Percentiles rank a stretch among this genome's conserved stretches.
These are phyloP conservation scores for Leccinum truebloodii DNA, from an alignment of 768 basidiomycete species.

Conservation along the genomic window DNA sequence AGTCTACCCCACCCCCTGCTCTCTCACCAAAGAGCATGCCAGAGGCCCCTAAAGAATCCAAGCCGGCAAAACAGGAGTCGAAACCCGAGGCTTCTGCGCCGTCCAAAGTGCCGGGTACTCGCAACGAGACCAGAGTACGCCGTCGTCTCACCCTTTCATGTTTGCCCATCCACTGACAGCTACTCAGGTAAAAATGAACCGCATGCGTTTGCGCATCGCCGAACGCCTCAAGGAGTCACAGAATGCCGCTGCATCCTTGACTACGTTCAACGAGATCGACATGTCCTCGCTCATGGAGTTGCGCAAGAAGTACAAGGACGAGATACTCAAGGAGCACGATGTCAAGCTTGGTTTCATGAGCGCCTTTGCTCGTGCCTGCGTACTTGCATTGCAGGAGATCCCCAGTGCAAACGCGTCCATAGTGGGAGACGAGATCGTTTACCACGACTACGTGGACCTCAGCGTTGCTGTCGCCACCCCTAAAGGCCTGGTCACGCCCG, in stretches of 20 bases:
- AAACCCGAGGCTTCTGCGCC: slow-evolving; percentile 33
- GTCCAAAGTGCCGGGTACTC: slow-evolving; percentile 47
- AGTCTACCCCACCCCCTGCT: slow-evolving; percentile 46
- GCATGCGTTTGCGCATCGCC: slow-evolving; percentile 96
- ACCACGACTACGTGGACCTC: slow-evolving; percentile 89
- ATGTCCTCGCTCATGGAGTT: slow-evolving; percentile 95
- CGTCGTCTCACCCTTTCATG: not conserved
- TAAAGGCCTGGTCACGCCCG: slow-evolving; percentile 95
- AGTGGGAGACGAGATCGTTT: slow-evolving; percentile 92
- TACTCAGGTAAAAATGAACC: slow-evolving; percentile 91
- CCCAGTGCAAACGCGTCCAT: slow-evolving; percentile 94
- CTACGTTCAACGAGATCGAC: slow-evolving; percentile 99
- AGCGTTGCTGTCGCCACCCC: slow-evolving; percentile 97
- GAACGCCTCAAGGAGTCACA: slow-evolving; percentile 98
- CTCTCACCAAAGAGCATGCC: slow-evolving; percentile 38
- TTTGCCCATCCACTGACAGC: slow-evolving; percentile 1
- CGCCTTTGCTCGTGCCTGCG: slow-evolving; percentile 87
- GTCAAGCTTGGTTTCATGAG: slow-evolving; percentile 99
- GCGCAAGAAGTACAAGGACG: slow-evolving; percentile 93
- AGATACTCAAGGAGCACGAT: slow-evolving; percentile 85
- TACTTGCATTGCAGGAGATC: slow-evolving; percentile 86
- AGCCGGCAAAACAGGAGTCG: slow-evolving; percentile 38
- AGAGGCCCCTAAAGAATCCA: slow-evolving; percentile 33
- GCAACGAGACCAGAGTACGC: slow-evolving; percentile 84
- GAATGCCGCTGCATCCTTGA: slow-evolving; percentile 93